These are phyloP conservation scores for Aspergillus awamori DNA, from an alignment of 2,329 filamentous ascomycete species.

Conservation along the genomic window DNA sequence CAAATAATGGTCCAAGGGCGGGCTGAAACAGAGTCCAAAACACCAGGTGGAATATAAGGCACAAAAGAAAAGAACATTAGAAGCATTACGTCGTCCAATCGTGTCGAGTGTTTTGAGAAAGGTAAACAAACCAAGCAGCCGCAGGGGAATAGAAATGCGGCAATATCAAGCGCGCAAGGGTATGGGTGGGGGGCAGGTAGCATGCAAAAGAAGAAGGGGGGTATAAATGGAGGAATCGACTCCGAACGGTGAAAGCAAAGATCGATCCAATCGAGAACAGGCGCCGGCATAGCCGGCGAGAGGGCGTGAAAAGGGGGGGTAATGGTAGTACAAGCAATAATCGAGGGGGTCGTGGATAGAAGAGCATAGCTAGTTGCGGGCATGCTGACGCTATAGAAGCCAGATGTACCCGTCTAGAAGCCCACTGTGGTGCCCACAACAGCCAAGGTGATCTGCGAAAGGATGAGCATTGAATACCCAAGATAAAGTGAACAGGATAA, in stretches of 20 bases:
- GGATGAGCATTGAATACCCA: constrained; percentile 11
- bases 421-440: constrained; percentile 38
- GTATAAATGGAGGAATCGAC: constrained; percentile 17
- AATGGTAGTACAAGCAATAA: background rate
- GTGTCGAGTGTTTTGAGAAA: constrained; percentile 31
- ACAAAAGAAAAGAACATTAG: constrained; percentile 28
- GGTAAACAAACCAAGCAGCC: constrained; percentile 23
- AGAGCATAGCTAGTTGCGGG: background rate
- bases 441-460: constrained; percentile 32
- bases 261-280: constrained; percentile 15
- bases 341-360: background rate
- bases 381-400: background rate
- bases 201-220: constrained; percentile 13
- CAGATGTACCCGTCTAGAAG: constrained; percentile 25
- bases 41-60: constrained; percentile 14
- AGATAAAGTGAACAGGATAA: constrained; percentile 14
- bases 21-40: constrained; percentile 16
- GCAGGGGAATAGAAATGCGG: constrained; percentile 11
- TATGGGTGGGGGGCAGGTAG: background rate
- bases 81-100: constrained; percentile 37
- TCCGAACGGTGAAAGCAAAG: constrained; percentile 9
- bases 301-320: background rate
- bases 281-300: constrained; percentile 14
- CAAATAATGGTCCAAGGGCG: constrained; percentile 7
- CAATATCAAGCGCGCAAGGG: constrained; percentile 8